Base-by-base conservation (phyloP, 1,284 basidiomycete genomes). In the Quambalaria eucalypti region DNA sequence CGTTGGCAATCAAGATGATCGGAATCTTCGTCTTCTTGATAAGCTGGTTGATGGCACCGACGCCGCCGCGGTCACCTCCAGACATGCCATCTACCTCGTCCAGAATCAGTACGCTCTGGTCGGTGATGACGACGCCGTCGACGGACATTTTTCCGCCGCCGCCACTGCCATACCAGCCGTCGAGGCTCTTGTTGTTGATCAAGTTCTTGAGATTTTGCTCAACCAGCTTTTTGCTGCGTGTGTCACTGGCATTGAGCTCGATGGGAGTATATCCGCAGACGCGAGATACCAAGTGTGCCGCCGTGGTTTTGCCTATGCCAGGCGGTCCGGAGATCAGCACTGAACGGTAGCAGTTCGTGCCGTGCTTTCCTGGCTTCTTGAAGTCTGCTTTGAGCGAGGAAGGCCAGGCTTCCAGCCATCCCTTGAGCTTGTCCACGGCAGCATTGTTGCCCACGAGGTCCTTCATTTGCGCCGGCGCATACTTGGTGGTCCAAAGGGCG, bases 71-170 rank as follows among this genome's bases (percentile, higher is more conserved):
- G 77, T 99, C 95, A 26, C 93, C 93, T 2, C 89, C 88, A 5
- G 90, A 95, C 91, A 98, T 98, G 7, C 95, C 93, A 68, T 99
- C 93, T 0, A 98, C 93, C 76, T 99, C 95, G 73, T 99, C 95
- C 90, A 99, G 96, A 75, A 98, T 97, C 44, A 98, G 78, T 62
- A 90, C 90, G 0, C 87, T 85, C 68, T 82, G 84, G 63, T 88
- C 83, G 0, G 87, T 88, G 59, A 96, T 83, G 10, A 84, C 62
- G 19, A 44, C 46, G 19, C 44, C 50, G 7, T 50, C 30, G 44
- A 59, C 10, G 57, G 42, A 38, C 31, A 55, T 48, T 8, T 40
- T 53, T 23, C 51, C 58, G 14, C 33, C 55, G 10, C 54, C 38
- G 2, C 40, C 52, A 40, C 58, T 47, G 5, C 79, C 79, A 77